Percentiles rank a stretch among this genome's conserved stretches.
phyloP scores from a whole-genome alignment of 2,329 filamentous ascomycete species.

The Stachybotrys chlorohalonatus region DNA sequence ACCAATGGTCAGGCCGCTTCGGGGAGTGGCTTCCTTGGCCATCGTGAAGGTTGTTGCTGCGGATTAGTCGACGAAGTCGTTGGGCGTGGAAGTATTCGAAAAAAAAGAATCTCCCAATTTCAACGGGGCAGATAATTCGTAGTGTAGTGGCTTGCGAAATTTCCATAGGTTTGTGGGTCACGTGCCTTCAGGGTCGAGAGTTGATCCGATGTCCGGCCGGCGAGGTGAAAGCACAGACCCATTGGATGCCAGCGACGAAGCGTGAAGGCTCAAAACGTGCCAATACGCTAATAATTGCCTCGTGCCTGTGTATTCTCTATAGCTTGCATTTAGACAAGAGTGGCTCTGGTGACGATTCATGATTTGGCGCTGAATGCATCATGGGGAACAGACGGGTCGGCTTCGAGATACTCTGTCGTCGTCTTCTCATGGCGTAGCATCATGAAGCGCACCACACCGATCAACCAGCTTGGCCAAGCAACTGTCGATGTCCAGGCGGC shows the following conservation, averaged over 20 bases:
- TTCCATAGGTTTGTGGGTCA: slow-evolving; percentile 20
- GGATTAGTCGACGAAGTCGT: slow-evolving; percentile 20
- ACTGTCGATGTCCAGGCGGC: no score
- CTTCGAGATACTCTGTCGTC: no score
- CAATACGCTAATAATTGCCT: no score
- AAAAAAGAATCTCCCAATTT: slow-evolving; percentile 1
- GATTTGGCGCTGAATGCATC: no score
- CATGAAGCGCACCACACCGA: no score
- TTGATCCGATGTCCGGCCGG: slow-evolving; percentile 4
- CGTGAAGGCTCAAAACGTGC: no score
- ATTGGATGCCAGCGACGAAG: neutral
- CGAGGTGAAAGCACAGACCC: neutral
- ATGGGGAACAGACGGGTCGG: no score
- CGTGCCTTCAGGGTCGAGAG: slow-evolving; percentile 17
- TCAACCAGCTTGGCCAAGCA: no score
- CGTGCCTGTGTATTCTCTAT: no score
- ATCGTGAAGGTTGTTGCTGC: slow-evolving; percentile 31
- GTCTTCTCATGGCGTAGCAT: no score
- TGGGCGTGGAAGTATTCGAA: slow-evolving; percentile 9
- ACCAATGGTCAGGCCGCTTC: slow-evolving; percentile 51
- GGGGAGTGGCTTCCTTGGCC: slow-evolving; percentile 51
- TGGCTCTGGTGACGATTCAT: no score
- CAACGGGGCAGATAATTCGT: neutral
- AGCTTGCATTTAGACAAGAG: no score
- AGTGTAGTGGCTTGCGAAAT: slow-evolving; percentile 6